phyloP scores from a whole-genome alignment of 2,329 filamentous ascomycete species.

The Periconia digitata region DNA sequence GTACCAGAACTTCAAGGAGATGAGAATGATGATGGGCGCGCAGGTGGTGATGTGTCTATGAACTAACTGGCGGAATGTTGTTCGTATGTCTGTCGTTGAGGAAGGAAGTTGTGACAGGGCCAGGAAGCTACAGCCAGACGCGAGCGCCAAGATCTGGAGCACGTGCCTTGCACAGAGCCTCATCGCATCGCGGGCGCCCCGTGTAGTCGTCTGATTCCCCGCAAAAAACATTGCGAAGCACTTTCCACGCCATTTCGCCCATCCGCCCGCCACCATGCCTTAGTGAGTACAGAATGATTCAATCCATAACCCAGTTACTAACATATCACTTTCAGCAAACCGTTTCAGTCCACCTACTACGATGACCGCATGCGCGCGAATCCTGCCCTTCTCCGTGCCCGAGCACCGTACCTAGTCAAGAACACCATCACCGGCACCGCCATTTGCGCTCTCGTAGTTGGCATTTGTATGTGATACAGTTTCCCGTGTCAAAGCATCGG shows the following conservation, averaged over 20 bases:
- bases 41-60: too few relatives aligned
- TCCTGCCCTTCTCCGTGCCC: constrained; percentile 85
- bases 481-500: not conserved
- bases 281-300: too few relatives aligned
- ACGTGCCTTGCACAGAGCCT: constrained; percentile 8
- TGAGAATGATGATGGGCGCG: too few relatives aligned
- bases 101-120: too few relatives aligned
- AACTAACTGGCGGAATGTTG: too few relatives aligned
- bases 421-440: constrained; percentile 81
- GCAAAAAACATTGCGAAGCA: not conserved
- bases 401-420: constrained; percentile 87
- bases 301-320: too few relatives aligned
- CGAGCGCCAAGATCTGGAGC: constrained; percentile 4
- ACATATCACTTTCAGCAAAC: constrained; percentile 23
- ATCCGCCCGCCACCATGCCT: constrained; percentile 28
- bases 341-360: constrained; percentile 81
- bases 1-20: too few relatives aligned
- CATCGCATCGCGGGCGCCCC: not conserved
- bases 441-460: constrained; percentile 73
- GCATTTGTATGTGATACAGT: constrained; percentile 67
- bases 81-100: too few relatives aligned
- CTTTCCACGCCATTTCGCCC: not conserved
- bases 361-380: constrained; percentile 83
- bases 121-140: constrained; percentile 5
- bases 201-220: constrained; percentile 1